Conservation (phyloP, 2,329 filamentous ascomycete species). For the Parasarocladium wereldwijsianum region DNA sequence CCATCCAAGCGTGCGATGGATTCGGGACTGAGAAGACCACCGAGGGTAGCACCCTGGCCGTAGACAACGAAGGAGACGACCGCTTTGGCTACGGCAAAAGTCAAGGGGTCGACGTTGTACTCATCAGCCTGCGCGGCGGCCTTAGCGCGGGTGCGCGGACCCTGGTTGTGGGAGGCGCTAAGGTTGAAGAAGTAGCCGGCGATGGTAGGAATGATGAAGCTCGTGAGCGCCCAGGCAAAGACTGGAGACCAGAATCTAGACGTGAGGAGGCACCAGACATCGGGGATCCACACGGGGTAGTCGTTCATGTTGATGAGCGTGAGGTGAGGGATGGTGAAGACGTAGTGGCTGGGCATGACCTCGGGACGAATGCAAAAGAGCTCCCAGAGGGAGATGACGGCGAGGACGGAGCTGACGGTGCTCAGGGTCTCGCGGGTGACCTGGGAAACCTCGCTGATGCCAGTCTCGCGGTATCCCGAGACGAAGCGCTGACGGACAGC, state of each 20-base stretch:
- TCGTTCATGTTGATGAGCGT: constrained; percentile 37
- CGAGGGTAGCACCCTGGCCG: constrained; percentile 46
- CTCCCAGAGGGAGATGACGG: constrained; percentile 55
- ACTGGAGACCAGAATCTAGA: constrained; percentile 73
- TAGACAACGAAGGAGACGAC: constrained; percentile 72
- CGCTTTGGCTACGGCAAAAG: constrained; percentile 81
- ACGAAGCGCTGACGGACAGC: constrained; percentile 52
- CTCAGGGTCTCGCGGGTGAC: constrained; percentile 55
- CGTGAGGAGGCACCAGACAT: constrained; percentile 67
- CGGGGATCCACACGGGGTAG: constrained; percentile 54
- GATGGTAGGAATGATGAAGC: constrained; percentile 52
- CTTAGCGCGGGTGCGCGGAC: constrained; percentile 26
- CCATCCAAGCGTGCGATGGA: constrained; percentile 49
- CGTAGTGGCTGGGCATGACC: constrained; percentile 56
- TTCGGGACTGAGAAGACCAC: constrained; percentile 43
- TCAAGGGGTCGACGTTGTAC: constrained; percentile 66
- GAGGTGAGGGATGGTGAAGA: constrained; percentile 57
- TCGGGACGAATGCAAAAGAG: constrained; percentile 52
- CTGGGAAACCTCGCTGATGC: constrained; percentile 51
- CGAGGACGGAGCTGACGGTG: constrained; percentile 57
- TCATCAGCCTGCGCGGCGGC: constrained; percentile 23
- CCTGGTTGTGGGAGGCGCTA: constrained; percentile 33
- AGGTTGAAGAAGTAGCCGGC: constrained; percentile 87
- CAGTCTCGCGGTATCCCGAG: constrained; percentile 48
- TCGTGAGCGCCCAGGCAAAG: constrained; percentile 62